Percentiles rank a stretch among this genome's conserved stretches.
Conservation (phyloP, 805 yeast species). For the Wickerhamomyces xylosicus region DNA sequence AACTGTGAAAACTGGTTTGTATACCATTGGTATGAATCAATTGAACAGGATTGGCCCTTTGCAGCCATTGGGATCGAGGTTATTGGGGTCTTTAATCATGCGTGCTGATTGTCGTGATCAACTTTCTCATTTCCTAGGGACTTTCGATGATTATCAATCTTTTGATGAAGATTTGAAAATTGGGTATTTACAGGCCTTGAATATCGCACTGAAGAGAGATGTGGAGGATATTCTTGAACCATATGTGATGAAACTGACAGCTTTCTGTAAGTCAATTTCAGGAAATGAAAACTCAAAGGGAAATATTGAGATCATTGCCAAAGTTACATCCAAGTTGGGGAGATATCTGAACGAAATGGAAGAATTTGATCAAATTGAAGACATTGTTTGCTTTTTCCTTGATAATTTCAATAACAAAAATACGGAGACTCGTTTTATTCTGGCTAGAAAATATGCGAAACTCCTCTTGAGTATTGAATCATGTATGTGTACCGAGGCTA, state of each 20-base stretch:
- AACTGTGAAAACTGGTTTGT: constrained; percentile 23
- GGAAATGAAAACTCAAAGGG: constrained; percentile 1
- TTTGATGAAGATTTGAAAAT: constrained; percentile 1
- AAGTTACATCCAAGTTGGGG: constrained; percentile 16
- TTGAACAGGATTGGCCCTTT: constrained; percentile 34
- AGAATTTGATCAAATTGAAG: constrained; percentile 27
- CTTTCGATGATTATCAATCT: constrained; percentile 11
- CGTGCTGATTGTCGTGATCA: constrained; percentile 15
- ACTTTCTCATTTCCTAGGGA: constrained; percentile 6
- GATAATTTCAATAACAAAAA: constrained; percentile 35
- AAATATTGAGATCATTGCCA: constrained; percentile 11
- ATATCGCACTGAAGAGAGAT: constrained; percentile 16
- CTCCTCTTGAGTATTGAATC: constrained; percentile 25
- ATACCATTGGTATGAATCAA: constrained; percentile 22
- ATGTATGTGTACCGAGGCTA: constrained; percentile 32
- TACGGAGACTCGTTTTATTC: constrained; percentile 47
- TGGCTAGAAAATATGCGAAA: constrained; percentile 57
- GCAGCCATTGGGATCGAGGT: constrained; percentile 20
- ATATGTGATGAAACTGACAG: not conserved
- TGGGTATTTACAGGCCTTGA: constrained; percentile 12
- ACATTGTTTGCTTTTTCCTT: constrained; percentile 37
- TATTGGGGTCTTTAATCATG: constrained; percentile 21
- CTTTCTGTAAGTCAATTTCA: not conserved
- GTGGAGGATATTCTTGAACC: constrained; percentile 1
- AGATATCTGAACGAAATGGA: constrained; percentile 8